A percentile compares a stretch with the other conserved stretches of the same genome.
phyloP scores from a whole-genome alignment of 345 rosid genomes.

The Raphanus sativus region DNA sequence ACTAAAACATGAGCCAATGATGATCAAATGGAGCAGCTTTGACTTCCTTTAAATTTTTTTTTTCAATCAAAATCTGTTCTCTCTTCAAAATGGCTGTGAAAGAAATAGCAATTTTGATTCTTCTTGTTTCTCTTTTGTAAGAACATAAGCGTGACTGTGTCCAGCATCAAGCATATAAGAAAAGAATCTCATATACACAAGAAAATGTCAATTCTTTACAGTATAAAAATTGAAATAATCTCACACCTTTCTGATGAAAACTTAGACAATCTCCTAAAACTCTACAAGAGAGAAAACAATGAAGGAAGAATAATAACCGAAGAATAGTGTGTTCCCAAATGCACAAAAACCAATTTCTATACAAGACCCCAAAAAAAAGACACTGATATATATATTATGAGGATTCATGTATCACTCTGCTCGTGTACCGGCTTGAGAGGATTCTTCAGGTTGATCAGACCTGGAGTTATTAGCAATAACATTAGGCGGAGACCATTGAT shows the following conservation, averaged over 20 bases:
- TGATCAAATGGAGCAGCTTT: constrained; percentile 57
- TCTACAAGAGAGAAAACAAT: constrained; percentile 24
- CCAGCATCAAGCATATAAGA: constrained; percentile 15
- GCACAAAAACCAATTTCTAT: constrained; percentile 25
- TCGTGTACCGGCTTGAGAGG: constrained; percentile 43
- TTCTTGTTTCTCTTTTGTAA: constrained; percentile 32
- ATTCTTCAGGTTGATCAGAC: constrained; percentile 64
- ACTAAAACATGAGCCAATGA: constrained; percentile 19
- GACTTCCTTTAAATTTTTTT: constrained; percentile 22
- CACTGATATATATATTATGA: neutral
- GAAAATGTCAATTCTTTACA: constrained; percentile 22
- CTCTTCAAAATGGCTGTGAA: constrained; percentile 32
- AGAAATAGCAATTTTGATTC: constrained; percentile 41
- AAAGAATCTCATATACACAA: constrained; percentile 27
- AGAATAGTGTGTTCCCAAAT: constrained; percentile 39
- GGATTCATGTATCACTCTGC: constrained; percentile 41
- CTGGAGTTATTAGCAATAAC: constrained; percentile 52
- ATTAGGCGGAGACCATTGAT: constrained; percentile 83
- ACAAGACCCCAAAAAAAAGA: constrained; percentile 5
- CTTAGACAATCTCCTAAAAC: constrained; percentile 42
- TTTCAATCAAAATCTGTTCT: constrained; percentile 9
- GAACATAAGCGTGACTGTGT: constrained; percentile 35
- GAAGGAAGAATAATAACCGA: constrained; percentile 36
- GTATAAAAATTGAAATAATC: constrained; percentile 44
- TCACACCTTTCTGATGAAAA: constrained; percentile 44